phyloP scores from a whole-genome alignment of 257 asterid genomes.

The Penstemon barbatus region DNA sequence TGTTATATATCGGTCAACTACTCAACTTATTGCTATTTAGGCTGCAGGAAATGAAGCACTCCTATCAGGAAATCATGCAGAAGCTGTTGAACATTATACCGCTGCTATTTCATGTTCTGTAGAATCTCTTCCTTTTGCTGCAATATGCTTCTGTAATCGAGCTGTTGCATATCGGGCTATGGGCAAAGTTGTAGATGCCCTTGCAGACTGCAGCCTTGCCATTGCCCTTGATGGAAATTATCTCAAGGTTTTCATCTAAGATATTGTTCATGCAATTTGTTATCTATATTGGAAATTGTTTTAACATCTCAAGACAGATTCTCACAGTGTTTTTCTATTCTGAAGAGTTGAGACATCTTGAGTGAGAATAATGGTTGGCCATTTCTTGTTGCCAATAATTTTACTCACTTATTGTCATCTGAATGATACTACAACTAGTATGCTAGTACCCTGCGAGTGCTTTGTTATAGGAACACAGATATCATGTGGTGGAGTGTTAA shows the following conservation, averaged over 20 bases:
- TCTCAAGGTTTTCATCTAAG: constrained; percentile 61
- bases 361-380: not conserved
- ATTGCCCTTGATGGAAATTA: constrained; percentile 85
- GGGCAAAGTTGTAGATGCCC: constrained; percentile 88
- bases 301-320: constrained; percentile 5
- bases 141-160: constrained; percentile 92
- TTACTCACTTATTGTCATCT: too few relatives aligned
- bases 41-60: constrained; percentile 92
- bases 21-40: constrained; percentile 39
- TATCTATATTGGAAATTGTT: not conserved
- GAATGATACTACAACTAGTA: too few relatives aligned
- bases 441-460: too few relatives aligned
- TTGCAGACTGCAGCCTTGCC: constrained; percentile 94
- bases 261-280: constrained; percentile 20
- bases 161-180: constrained; percentile 90
- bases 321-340: not conserved
- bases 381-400: not conserved
- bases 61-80: constrained; percentile 74
- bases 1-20: constrained; percentile 14
- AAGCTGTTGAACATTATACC: constrained; percentile 89
- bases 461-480: too few relatives aligned
- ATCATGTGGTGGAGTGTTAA: too few relatives aligned
- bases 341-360: not conserved
- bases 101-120: constrained; percentile 79
- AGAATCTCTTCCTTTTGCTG: constrained; percentile 90